A percentile compares a stretch with the other conserved stretches of the same genome.
These are phyloP conservation scores for Eremochloa ophiuroides DNA, from an alignment of 176 grass and related monocot genomes.

Conservation along the genomic window DNA sequence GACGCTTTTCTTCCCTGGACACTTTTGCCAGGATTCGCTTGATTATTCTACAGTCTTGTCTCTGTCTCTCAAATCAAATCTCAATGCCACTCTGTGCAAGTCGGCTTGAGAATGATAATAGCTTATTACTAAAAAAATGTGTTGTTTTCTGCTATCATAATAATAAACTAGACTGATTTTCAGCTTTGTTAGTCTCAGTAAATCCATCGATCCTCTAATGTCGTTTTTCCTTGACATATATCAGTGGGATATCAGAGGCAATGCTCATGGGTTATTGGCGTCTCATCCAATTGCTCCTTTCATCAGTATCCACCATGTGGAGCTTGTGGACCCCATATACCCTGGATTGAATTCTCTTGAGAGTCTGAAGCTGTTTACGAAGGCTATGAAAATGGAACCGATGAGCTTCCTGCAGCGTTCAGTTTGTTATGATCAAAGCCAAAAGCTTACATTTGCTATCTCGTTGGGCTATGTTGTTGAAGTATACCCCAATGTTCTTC, in stretches of 20 bases:
- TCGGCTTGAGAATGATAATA: background rate
- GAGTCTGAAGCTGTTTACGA: constrained; percentile 86
- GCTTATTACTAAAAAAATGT: constrained; percentile 13
- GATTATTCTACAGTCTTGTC: constrained; percentile 25
- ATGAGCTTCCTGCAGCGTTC: constrained; percentile 89
- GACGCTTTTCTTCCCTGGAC: constrained; percentile 5
- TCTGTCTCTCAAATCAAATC: constrained; percentile 4
- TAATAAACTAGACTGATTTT: background rate
- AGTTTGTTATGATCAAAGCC: constrained; percentile 61
- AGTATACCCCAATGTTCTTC: constrained; percentile 79
- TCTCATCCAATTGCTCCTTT: constrained; percentile 92
- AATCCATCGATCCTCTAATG: constrained; percentile 7
- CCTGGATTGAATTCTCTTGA: constrained; percentile 74
- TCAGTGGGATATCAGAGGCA: constrained; percentile 98
- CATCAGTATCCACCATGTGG: constrained; percentile 86
- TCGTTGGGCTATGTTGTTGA: constrained; percentile 90
- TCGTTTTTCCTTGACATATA: constrained; percentile 16
- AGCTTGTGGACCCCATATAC: constrained; percentile 80
- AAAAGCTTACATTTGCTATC: constrained; percentile 71
- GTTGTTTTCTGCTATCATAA: background rate
- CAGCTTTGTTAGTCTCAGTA: background rate
- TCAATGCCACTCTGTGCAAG: background rate
- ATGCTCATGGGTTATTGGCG: constrained; percentile 74
- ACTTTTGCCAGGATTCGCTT: background rate
- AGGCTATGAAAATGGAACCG: constrained; percentile 80